These are phyloP conservation scores for Xerocomellus chrysenteron DNA, from an alignment of 768 basidiomycete genomes.

Conservation along the genomic window DNA sequence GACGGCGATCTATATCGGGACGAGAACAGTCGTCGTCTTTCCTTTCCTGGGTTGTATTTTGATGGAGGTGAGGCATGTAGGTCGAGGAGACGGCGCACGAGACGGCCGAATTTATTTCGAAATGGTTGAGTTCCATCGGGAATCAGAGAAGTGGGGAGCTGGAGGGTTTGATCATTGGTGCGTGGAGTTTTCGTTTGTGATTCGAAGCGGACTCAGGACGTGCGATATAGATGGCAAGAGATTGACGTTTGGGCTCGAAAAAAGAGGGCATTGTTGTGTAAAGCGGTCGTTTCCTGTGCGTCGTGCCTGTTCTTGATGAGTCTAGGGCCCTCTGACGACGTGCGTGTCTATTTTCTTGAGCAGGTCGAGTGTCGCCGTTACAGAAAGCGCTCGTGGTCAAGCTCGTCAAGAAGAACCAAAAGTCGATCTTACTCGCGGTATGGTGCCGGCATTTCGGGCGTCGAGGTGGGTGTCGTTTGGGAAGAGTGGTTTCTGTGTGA, in stretches of 20 bases:
- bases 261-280: slow-evolving; percentile 71
- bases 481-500: too few relatives aligned
- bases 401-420: slow-evolving; percentile 94
- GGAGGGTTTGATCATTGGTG: slow-evolving; percentile 94
- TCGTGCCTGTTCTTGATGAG: background rate
- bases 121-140: slow-evolving; percentile 88
- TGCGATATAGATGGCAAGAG: slow-evolving; percentile 84
- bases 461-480: slow-evolving; percentile 46
- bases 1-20: slow-evolving; percentile 98
- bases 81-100: slow-evolving; percentile 83
- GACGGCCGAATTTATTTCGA: slow-evolving; percentile 83
- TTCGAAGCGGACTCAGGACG: background rate
- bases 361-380: slow-evolving; percentile 91
- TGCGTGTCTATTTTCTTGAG: background rate
- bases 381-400: slow-evolving; percentile 98
- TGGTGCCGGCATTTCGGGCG: slow-evolving; percentile 96
- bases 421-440: slow-evolving; percentile 94
- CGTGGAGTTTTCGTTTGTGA: slow-evolving; percentile 33
- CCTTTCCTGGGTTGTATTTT: too few relatives aligned
- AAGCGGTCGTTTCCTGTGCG: slow-evolving; percentile 94
- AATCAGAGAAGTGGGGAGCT: slow-evolving; percentile 90
- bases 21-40: slow-evolving; percentile 53
- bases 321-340: background rate
- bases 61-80: slow-evolving; percentile 2
- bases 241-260: slow-evolving; percentile 85